Base-by-base conservation (phyloP, 1,284 basidiomycete genomes). In the Cutaneotrichosporon sp. region DNA sequence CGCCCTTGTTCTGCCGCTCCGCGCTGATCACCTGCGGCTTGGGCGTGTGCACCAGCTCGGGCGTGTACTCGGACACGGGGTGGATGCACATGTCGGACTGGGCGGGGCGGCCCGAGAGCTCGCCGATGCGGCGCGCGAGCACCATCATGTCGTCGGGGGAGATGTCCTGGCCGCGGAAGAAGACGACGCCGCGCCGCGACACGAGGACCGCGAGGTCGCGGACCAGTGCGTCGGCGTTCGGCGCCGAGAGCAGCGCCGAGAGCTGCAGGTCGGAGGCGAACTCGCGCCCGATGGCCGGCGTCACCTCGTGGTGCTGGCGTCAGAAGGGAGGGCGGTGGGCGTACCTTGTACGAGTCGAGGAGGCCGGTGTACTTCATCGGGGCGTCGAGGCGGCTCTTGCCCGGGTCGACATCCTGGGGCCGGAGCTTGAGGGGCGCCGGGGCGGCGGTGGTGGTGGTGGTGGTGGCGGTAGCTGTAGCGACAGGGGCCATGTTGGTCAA, bases 151-250 rank as follows among this genome's bases (percentile, higher is more conserved):
- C 77, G 2, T 80, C 79, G 13, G 82, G 66, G 4, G 75, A 78
- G 55, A 85, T 61, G 53, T 84, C 81, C 66, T 86, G 88, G 18
- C 82, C 79, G 22, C 84, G 81, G 82, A 90, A 88, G 79, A 89
- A 89, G 45, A 86, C 86, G 53, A 89, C 88, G 14, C 87, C 87
- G 31, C 88, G 85, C 57, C 87, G 83, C 2, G 87, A 85, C 59
- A 89, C 80, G 54, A 86, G 81, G 4, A 82, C 82, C 0, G 86
- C 86, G 11, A 84, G 79, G 67, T 84, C 83, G 27, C 73, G 72
- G 54, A 84, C 71, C 49, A 83, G 73, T 56, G 81, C 54, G 51
- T 59, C 58, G n/a, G 58, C 42, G 34, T 64, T 56, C 18, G 54
- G 50, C 2, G 47, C 43, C 18, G 42, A 16, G 58, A 64, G 18